Base-by-base conservation (phyloP, 2,329 filamentous ascomycete genomes). In the Xylariaceae sp. region DNA sequence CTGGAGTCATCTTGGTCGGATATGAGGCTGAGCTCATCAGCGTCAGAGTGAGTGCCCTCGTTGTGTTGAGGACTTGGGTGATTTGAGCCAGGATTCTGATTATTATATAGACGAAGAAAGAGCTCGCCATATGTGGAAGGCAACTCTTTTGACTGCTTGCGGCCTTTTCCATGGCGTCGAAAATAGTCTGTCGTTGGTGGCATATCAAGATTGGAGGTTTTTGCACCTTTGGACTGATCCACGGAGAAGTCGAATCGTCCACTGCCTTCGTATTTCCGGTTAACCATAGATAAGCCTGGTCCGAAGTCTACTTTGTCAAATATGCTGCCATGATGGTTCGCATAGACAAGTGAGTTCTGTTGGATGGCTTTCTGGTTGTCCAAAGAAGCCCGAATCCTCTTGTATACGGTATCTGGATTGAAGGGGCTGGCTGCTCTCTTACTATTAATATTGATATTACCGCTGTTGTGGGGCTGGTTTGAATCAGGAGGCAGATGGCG, bases 341-440 rank as follows among this genome's bases (percentile, higher is more conserved):
- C 53, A 18, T 52, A 57, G 16, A 61, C 48, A 31, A 51, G 56
- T 5, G 64, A 64, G 42, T 66, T 64, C 45, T 62, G 56, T 50
- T 51, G 56, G 36, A 51, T 40, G 54, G 60, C 50, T 39, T 54
- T 47, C 44, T 62, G 38, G 53, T 61, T 66, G 22, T 67, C 65
- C 28, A 80, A 60, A 12, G 78, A 78, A 3, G 80, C 78, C 31
- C 73, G 70, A 10, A 84, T 75, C 39, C 79, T 74, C 63, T 84
- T 84, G 63, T 79, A 84, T 1, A 84, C 80, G 1, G 78, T 80
- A 54, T 81, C 73, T 2, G 79, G 75, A 44, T 80, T 78, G 55
- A 84, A 83, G 0, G 81, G 81, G 56, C 81, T 84, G 1, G 75
- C 71, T 13, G 78, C 74, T 52, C 81, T 70, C 61, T 84, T 84